A percentile compares a stretch with the other conserved stretches of the same genome.
Evolutionary conservation across 148 eudicot genomes (phyloP).

Genomic region (Drosera capensis): DNA sequence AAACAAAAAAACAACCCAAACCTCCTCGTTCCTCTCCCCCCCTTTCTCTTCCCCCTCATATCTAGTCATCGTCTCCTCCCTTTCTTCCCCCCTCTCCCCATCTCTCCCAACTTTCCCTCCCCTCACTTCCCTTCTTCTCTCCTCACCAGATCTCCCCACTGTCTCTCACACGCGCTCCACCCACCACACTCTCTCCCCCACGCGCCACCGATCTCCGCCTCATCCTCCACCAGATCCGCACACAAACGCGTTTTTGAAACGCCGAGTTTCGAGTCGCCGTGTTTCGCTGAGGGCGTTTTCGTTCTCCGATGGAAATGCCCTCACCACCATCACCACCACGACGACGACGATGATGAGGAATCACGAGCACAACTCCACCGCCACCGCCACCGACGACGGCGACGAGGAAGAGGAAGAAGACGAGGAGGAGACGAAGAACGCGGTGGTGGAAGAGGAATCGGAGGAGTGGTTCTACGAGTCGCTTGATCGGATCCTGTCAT

Average conservation of each 20-base stretch:
- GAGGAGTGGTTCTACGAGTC: conserved; percentile 40
- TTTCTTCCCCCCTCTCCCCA: not conserved
- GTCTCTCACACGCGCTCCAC: not conserved
- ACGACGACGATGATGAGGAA: conserved; percentile 12
- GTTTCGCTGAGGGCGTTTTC: conserved; percentile 17
- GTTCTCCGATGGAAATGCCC: conserved; percentile 30
- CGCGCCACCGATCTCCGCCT: not conserved
- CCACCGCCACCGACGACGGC: conserved; percentile 30
- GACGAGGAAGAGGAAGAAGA: conserved; percentile 21
- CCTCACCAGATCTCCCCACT: conserved; percentile 1
- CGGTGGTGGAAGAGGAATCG: conserved; percentile 9
- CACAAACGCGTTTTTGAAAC: not conserved
- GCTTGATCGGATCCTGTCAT: conserved; percentile 43
- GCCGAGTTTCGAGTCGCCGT: not conserved
- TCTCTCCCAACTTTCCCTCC: not conserved
- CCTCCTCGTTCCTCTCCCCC: conserved; percentile 16
- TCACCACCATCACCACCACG: conserved; percentile 31
- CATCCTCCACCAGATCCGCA: no score
- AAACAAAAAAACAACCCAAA: no score
- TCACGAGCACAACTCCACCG: no score
- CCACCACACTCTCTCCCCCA: not conserved
- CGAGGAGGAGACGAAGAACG: no score
- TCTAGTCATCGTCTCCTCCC: not conserved
- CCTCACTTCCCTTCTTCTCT: conserved; percentile 2
- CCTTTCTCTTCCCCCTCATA: conserved; percentile 14